Percentiles rank a stretch among this genome's conserved stretches.
phyloP scores from a whole-genome alignment of 306 rosid species.

The Pterocarpus santalinus region DNA sequence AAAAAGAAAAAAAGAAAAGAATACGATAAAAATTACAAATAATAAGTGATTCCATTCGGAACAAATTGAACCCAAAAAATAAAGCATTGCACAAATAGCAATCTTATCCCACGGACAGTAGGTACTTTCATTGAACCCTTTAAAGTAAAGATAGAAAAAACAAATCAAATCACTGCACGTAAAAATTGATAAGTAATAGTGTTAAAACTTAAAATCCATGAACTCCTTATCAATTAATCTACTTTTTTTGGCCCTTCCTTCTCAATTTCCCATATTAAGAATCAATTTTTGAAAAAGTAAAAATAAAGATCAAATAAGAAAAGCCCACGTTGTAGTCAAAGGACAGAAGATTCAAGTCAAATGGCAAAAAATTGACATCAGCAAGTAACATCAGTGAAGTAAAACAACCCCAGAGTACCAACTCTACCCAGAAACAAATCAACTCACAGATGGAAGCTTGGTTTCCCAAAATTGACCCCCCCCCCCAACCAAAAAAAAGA shows the following conservation, averaged over 20 bases:
- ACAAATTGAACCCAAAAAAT: too few relatives aligned
- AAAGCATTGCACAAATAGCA: too few relatives aligned
- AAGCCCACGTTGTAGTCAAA: slow-evolving; percentile 37
- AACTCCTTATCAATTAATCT: neutral
- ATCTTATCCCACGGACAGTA: too few relatives aligned
- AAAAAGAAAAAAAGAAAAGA: too few relatives aligned
- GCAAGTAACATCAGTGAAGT: slow-evolving; percentile 34
- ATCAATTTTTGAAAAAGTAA: neutral
- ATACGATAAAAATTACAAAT: too few relatives aligned
- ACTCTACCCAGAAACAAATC: slow-evolving; percentile 37
- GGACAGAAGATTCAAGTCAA: slow-evolving; percentile 30
- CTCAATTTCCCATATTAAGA: neutral
- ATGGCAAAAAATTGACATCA: slow-evolving; percentile 18
- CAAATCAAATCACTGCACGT: too few relatives aligned
- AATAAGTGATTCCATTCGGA: too few relatives aligned
- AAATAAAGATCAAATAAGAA: neutral
- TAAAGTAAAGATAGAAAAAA: too few relatives aligned
- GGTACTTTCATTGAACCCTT: too few relatives aligned
- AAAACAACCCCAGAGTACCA: slow-evolving; percentile 1
- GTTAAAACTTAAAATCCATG: neutral
- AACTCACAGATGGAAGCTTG: slow-evolving; percentile 16
- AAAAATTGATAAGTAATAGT: too few relatives aligned
- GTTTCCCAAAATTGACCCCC: neutral
- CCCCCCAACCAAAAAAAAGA: neutral
- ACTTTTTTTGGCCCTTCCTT: neutral